Evolutionary conservation across 306 rosid species (phyloP).

Genomic region (Acmispon strigosus): DNA sequence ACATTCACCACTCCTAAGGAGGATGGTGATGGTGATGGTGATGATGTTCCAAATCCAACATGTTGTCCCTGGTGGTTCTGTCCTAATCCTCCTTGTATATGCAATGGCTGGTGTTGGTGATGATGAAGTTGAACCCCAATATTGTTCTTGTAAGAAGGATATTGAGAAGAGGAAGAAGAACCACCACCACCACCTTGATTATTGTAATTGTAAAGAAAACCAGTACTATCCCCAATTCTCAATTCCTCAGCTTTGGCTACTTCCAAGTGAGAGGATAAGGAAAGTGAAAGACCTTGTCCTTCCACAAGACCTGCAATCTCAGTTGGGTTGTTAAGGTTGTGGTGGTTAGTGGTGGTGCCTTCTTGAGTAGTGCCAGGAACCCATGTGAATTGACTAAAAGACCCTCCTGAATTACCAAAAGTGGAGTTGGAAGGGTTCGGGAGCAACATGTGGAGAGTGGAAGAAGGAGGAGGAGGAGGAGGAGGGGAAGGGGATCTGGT

Average conservation of each 20-base stretch:
- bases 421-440: slow-evolving; percentile 45
- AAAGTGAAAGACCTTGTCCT: slow-evolving; percentile 64
- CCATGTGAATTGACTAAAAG: slow-evolving; percentile 72
- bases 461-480: slow-evolving; percentile 27
- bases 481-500: slow-evolving; percentile 75
- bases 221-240: slow-evolving; percentile 39
- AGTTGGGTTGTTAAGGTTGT: background rate
- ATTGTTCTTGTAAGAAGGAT: slow-evolving; percentile 35
- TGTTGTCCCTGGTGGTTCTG: slow-evolving; percentile 42
- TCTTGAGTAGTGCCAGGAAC: slow-evolving; percentile 14
- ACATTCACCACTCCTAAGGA: slow-evolving; percentile 59
- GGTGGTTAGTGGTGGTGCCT: background rate
- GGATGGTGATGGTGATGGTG: background rate
- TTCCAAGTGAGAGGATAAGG: slow-evolving; percentile 56
- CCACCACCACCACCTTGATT: slow-evolving; percentile 19
- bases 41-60: slow-evolving; percentile 42
- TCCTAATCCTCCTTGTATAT: slow-evolving; percentile 32
- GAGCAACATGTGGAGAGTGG: slow-evolving; percentile 69
- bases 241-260: slow-evolving; percentile 58
- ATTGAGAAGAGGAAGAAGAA: slow-evolving; percentile 26
- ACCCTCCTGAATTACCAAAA: slow-evolving; percentile 23
- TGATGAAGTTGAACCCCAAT: background rate
- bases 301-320: slow-evolving; percentile 44
- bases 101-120: slow-evolving; percentile 23
- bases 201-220: slow-evolving; percentile 35